Conservation (phyloP, 2,329 filamentous ascomycete genomes). For the Endocalyx cinctus region DNA sequence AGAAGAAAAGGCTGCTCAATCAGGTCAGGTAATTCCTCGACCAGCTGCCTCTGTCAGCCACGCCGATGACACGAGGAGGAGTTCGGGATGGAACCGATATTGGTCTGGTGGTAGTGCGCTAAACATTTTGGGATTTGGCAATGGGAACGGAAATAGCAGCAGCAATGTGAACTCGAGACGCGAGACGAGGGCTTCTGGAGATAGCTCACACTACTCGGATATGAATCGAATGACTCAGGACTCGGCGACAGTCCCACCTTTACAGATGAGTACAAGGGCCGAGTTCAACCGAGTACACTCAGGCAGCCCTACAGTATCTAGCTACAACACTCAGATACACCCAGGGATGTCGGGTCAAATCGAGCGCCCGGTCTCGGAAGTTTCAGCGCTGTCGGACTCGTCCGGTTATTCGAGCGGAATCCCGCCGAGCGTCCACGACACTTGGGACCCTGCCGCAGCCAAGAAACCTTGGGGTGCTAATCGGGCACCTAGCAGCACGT, state of each 20-base stretch:
- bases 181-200: constrained; percentile 50
- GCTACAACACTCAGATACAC: constrained; percentile 48
- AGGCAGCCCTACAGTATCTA: constrained; percentile 64
- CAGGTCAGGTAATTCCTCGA: constrained; percentile 27
- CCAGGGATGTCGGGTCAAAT: constrained; percentile 59
- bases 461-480: constrained; percentile 45
- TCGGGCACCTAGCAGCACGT: constrained; percentile 49
- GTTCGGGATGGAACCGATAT: constrained; percentile 73
- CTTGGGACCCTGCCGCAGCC: constrained; percentile 45
- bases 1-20: constrained; percentile 18
- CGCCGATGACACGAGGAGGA: constrained; percentile 49
- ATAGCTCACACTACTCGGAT: constrained; percentile 53
- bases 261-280: constrained; percentile 59
- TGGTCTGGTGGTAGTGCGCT: constrained; percentile 70
- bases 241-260: constrained; percentile 66
- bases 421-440: constrained; percentile 57
- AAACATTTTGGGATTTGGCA: constrained; percentile 59
- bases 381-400: constrained; percentile 42
- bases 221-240: constrained; percentile 53
- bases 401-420: constrained; percentile 61
- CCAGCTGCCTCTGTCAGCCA: constrained; percentile 27
- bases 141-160: constrained; percentile 30
- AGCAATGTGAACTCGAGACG: constrained; percentile 37
- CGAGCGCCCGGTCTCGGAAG: constrained; percentile 50
- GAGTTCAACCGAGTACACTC: constrained; percentile 63